Conservation (phyloP, 2,329 filamentous ascomycete genomes). For the Aspergillus quadrilineatus region DNA sequence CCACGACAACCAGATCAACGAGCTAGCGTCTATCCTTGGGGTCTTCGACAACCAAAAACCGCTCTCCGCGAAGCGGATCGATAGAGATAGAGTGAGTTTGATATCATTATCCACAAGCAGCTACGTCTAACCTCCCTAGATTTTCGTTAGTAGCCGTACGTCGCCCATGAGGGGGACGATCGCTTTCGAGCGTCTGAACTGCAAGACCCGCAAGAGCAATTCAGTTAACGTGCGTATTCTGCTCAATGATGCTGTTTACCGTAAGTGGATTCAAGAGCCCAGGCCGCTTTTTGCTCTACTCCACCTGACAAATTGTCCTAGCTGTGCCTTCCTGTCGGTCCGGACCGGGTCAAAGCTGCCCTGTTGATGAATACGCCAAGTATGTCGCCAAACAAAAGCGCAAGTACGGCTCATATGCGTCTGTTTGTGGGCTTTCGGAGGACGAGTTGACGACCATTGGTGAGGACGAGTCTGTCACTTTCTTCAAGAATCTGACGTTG, state of each 20-base stretch:
- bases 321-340: constrained; percentile 54
- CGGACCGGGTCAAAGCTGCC: constrained; percentile 57
- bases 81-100: constrained; percentile 40
- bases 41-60: constrained; percentile 59
- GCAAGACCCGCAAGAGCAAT: constrained; percentile 29
- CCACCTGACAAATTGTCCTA: background rate
- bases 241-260: constrained; percentile 64
- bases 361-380: constrained; percentile 47
- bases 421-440: constrained; percentile 22
- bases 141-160: constrained; percentile 34
- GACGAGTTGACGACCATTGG: constrained; percentile 23
- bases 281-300: background rate
- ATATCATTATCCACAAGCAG: constrained; percentile 51
- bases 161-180: constrained; percentile 66
- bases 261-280: constrained; percentile 7
- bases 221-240: constrained; percentile 53
- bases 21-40: constrained; percentile 60
- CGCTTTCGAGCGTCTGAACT: constrained; percentile 63
- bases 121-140: constrained; percentile 7
- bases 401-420: constrained; percentile 51
- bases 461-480: constrained; percentile 24
- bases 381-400: constrained; percentile 50
- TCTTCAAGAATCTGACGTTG: constrained; percentile 31
- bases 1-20: constrained; percentile 66
- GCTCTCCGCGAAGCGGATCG: constrained; percentile 50